Evolutionary conservation across 805 yeast species (phyloP).

Genomic region (Wickerhamomyces canadensis): DNA sequence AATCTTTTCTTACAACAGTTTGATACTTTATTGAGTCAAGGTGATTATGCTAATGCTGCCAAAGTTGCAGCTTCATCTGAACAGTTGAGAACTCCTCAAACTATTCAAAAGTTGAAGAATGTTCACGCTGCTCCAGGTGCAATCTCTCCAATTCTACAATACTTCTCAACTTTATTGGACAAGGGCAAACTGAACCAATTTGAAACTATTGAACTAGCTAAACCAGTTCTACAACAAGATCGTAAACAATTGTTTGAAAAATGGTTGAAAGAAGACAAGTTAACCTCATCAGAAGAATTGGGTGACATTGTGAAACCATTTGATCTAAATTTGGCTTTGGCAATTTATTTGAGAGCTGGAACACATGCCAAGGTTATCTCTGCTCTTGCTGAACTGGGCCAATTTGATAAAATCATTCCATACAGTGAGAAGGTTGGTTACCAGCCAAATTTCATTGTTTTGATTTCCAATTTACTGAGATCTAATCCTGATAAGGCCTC

Average conservation of each 20-base stretch:
- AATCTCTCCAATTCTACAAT: conserved; percentile 89
- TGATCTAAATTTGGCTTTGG: conserved; percentile 81
- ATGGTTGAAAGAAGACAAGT: conserved; percentile 93
- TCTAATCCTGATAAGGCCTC: conserved; percentile 97
- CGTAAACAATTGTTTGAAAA: conserved; percentile 91
- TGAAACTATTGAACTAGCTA: conserved; percentile 92
- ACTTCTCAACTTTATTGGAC: conserved; percentile 86
- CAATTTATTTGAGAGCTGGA: conserved; percentile 81
- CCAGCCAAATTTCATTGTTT: conserved; percentile 82
- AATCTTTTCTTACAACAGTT: conserved; percentile 86
- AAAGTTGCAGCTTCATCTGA: conserved; percentile 95
- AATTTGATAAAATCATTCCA: conserved; percentile 92
- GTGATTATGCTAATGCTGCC: conserved; percentile 90
- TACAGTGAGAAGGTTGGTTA: conserved; percentile 86
- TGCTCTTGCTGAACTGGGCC: conserved; percentile 90
- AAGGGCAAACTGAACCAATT: conserved; percentile 87
- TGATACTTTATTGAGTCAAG: conserved; percentile 73
- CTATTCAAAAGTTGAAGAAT: conserved; percentile 86
- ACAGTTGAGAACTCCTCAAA: conserved; percentile 88
- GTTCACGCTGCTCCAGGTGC: conserved; percentile 92
- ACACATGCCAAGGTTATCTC: conserved; percentile 86
- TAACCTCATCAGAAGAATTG: conserved; percentile 91
- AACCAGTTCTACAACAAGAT: conserved; percentile 93
- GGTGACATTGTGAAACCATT: conserved; percentile 93
- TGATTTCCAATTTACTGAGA: conserved; percentile 86